Percentiles rank a stretch among this genome's conserved stretches.
These are phyloP conservation scores for Saturnispora saitoi DNA, from an alignment of 805 yeast species.

Conservation along the genomic window DNA sequence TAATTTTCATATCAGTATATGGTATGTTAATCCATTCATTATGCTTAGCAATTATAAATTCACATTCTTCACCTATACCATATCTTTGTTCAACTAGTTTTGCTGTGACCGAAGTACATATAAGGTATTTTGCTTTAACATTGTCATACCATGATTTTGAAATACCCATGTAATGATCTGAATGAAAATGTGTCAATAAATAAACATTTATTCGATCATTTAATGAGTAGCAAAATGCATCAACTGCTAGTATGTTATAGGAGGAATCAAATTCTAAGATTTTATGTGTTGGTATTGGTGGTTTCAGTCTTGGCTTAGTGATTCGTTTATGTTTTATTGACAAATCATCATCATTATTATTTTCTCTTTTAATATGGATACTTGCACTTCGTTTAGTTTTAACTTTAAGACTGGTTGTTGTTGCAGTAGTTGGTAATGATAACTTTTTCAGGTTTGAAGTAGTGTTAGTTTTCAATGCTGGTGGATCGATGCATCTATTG, in stretches of 20 bases:
- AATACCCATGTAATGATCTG: constrained; percentile 91
- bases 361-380: background rate
- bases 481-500: constrained; percentile 38
- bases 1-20: constrained; percentile 42
- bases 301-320: constrained; percentile 18
- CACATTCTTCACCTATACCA: constrained; percentile 26
- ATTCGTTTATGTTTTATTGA: background rate
- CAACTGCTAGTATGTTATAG: constrained; percentile 41
- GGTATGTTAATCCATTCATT: constrained; percentile 32
- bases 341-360: background rate
- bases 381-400: background rate
- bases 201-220: constrained; percentile 41
- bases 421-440: too few species aligned
- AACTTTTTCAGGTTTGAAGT: background rate
- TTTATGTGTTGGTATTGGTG: constrained; percentile 48
- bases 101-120: constrained; percentile 65
- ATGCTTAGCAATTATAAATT: constrained; percentile 32
- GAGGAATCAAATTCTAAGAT: constrained; percentile 34
- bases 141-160: constrained; percentile 60
- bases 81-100: constrained; percentile 46
- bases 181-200: constrained; percentile 76
- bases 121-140: constrained; percentile 42
- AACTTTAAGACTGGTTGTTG: background rate
- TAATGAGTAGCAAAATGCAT: constrained; percentile 51
- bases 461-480: constrained; percentile 1